Evolutionary conservation across 2,329 filamentous ascomycete species (phyloP).

Genomic region (Aureobasidium subglaciale): DNA sequence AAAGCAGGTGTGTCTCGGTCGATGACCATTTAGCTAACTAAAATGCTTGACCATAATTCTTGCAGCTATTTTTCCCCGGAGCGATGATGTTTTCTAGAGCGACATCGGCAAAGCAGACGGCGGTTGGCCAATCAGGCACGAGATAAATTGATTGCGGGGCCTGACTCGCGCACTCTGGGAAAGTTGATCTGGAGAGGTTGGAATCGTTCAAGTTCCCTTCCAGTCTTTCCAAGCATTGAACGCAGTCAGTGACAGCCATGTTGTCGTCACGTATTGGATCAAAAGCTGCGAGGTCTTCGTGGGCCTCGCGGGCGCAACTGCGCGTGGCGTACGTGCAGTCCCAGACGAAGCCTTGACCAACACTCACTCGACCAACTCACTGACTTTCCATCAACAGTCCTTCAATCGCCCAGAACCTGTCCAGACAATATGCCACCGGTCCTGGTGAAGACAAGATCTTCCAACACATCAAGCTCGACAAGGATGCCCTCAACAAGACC

Average conservation of each 20-base stretch:
- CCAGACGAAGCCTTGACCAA: background rate
- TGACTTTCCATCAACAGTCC: background rate
- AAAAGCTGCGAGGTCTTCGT: constrained; percentile 7
- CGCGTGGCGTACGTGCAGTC: constrained; percentile 2
- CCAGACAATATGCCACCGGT: constrained; percentile 13
- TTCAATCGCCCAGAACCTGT: background rate
- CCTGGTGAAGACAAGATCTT: constrained; percentile 15
- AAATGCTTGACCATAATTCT: constrained; percentile 8
- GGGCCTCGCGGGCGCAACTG: constrained; percentile 11
- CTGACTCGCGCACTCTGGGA: constrained; percentile 14
- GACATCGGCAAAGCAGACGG: background rate
- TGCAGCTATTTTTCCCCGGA: background rate
- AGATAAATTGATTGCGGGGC: background rate
- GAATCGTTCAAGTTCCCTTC: background rate
- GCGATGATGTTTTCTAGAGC: background rate
- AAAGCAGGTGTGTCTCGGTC: background rate
- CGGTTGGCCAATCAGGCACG: background rate
- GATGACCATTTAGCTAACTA: constrained; percentile 1
- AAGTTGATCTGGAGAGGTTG: constrained; percentile 13
- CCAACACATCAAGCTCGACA: constrained; percentile 14
- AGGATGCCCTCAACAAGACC: constrained; percentile 63
- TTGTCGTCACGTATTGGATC: constrained; percentile 17
- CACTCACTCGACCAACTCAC: background rate
- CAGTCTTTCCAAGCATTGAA: constrained; percentile 9
- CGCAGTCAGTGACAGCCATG: constrained; percentile 7